phyloP scores from a whole-genome alignment of 2,329 filamentous ascomycete species.

The Neofusicoccum cordaticola region DNA sequence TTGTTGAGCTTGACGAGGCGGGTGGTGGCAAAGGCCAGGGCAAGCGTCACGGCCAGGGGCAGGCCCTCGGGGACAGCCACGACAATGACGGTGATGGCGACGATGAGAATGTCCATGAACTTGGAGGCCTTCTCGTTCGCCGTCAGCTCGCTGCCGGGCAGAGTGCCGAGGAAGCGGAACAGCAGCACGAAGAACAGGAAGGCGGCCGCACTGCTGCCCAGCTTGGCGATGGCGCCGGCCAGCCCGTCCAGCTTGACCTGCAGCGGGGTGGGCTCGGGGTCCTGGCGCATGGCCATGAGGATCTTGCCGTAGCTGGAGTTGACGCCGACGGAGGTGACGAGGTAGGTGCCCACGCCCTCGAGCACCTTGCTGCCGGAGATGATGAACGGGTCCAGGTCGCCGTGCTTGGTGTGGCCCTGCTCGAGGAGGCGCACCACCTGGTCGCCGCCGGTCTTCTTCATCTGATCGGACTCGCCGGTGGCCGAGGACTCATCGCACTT shows the following conservation, averaged over 20 bases:
- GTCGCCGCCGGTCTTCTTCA: conserved; percentile 57
- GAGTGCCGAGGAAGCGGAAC: conserved; percentile 35
- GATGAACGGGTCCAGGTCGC: conserved; percentile 58
- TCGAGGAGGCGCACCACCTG: conserved; percentile 42
- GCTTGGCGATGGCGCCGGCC: conserved; percentile 52
- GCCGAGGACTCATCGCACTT: conserved; percentile 73
- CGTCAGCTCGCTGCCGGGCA: conserved; percentile 21
- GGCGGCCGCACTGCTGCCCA: conserved; percentile 34
- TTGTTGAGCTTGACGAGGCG: conserved; percentile 37
- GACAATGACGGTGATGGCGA: conserved; percentile 42
- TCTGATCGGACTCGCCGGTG: conserved; percentile 70
- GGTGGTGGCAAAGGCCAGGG: conserved; percentile 36
- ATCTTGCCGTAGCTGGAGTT: conserved; percentile 56
- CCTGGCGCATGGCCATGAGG: conserved; percentile 55
- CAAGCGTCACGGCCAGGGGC: conserved; percentile 34
- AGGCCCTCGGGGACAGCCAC: conserved; percentile 43
- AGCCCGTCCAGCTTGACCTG: conserved; percentile 54
- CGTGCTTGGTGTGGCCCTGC: conserved; percentile 45
- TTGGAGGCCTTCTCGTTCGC: conserved; percentile 33
- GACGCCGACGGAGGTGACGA: conserved; percentile 55
- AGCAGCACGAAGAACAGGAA: conserved; percentile 38
- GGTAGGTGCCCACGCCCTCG: conserved; percentile 54
- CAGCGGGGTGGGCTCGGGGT: conserved; percentile 53
- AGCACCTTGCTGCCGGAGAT: conserved; percentile 57
- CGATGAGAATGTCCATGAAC: conserved; percentile 43